Conservation (phyloP, 106 monocot genomes). For the Dendrobium nobile region DNA sequence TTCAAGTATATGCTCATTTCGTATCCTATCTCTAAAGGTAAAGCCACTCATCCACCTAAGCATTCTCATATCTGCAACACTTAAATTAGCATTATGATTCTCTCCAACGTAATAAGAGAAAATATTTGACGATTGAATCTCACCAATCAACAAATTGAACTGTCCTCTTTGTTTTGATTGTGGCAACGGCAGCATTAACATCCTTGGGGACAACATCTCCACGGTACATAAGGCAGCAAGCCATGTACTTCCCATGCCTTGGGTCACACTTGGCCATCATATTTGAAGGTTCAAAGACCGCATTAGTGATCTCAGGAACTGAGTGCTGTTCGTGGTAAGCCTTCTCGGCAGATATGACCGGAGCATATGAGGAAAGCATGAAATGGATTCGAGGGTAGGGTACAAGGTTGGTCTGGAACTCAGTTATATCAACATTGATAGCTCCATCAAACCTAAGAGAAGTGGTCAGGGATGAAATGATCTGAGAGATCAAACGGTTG, state of each 20-base stretch:
- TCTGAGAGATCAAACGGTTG: conserved; percentile 77
- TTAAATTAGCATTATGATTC: too few species aligned
- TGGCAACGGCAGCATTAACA: conserved; percentile 18
- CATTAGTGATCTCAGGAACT: conserved; percentile 18
- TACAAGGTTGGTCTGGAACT: conserved; percentile 23
- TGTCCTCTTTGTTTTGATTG: conserved; percentile 21
- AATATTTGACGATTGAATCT: not conserved
- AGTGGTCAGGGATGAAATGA: conserved; percentile 82
- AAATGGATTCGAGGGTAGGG: conserved; percentile 23
- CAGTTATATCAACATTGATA: conserved; percentile 21
- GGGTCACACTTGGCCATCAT: conserved; percentile 27
- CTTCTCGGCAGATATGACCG: conserved; percentile 27
- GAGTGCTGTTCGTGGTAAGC: conserved; percentile 23
- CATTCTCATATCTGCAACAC: too few species aligned
- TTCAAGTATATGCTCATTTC: too few species aligned
- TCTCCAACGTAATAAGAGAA: not conserved
- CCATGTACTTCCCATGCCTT: conserved; percentile 26
- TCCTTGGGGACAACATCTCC: conserved; percentile 28
- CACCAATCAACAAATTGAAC: conserved; percentile 24
- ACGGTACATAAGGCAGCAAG: conserved; percentile 21
- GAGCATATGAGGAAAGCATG: conserved; percentile 22
- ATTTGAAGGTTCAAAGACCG: conserved; percentile 20
- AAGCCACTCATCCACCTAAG: too few species aligned
- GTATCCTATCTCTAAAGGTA: too few species aligned
- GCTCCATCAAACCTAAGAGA: conserved; percentile 42